phyloP scores from a whole-genome alignment of 2,329 filamentous ascomycete genomes.

The Neofusicoccum cordaticola region DNA sequence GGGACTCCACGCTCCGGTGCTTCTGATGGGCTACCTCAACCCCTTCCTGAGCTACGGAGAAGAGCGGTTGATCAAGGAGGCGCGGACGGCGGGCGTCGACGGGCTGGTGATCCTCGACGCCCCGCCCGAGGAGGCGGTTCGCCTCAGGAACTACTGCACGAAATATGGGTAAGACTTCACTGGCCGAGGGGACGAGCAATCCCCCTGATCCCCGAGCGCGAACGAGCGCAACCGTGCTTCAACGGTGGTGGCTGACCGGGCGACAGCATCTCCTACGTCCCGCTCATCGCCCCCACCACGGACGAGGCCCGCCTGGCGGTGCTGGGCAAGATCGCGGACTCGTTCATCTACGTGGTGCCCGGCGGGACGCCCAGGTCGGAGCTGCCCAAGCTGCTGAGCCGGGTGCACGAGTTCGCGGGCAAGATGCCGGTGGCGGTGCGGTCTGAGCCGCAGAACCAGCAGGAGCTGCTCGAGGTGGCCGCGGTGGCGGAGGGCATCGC shows the following conservation, averaged over 20 bases:
- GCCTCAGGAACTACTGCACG: no score
- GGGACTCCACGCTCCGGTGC: constrained; percentile 75
- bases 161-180: no score
- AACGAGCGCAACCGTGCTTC: no score
- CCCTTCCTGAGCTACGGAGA: constrained; percentile 91
- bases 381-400: constrained; percentile 74
- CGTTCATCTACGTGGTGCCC: constrained; percentile 98
- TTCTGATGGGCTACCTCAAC: constrained; percentile 99
- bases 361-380: constrained; percentile 77
- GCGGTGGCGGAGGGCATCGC: constrained; percentile 90
- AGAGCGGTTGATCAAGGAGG: constrained; percentile 80
- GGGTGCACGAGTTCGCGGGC: constrained; percentile 86
- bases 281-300: constrained; percentile 81
- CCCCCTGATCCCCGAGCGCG: no score
- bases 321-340: constrained; percentile 66
- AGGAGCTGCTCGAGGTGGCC: constrained; percentile 79
- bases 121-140: constrained; percentile 86
- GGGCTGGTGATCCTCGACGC: constrained; percentile 96
- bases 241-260: no score
- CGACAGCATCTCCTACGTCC: constrained; percentile 80
- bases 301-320: constrained; percentile 91
- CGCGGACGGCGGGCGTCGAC: constrained; percentile 58
- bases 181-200: no score
- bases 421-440: constrained; percentile 88
- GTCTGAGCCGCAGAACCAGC: constrained; percentile 90